phyloP scores from a whole-genome alignment of 129 eudicot genomes.

The Helichrysum umbraculigerum region DNA sequence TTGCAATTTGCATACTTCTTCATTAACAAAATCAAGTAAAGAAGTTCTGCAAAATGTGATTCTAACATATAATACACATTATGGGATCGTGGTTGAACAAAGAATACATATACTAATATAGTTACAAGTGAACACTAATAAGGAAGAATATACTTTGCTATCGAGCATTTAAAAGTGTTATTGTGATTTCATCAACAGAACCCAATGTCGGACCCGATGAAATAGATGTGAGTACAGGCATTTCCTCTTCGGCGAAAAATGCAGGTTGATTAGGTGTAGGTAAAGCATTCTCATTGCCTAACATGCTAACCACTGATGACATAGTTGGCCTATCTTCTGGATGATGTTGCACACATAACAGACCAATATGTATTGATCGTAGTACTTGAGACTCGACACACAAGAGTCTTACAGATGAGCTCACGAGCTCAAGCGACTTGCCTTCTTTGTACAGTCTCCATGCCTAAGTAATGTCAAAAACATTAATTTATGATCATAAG shows the following conservation, averaged over 20 bases:
- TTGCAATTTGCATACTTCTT: no score
- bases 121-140: background rate
- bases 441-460: constrained; percentile 19
- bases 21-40: no score
- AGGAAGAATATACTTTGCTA: background rate
- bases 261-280: constrained; percentile 28
- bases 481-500: background rate
- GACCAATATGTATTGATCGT: constrained; percentile 31
- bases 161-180: constrained; percentile 5
- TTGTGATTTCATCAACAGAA: constrained; percentile 14
- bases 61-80: background rate
- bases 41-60: background rate
- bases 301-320: constrained; percentile 35
- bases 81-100: background rate
- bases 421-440: constrained; percentile 4
- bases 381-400: constrained; percentile 11
- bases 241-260: constrained; percentile 6
- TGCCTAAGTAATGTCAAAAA: constrained; percentile 19
- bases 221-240: background rate
- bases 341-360: constrained; percentile 52
- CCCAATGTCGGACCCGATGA: background rate
- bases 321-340: constrained; percentile 48
- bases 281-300: constrained; percentile 4
- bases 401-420: background rate
- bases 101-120: background rate